Base-by-base conservation (phyloP, 257 asterid species). In the Fraxinus excelsior region DNA sequence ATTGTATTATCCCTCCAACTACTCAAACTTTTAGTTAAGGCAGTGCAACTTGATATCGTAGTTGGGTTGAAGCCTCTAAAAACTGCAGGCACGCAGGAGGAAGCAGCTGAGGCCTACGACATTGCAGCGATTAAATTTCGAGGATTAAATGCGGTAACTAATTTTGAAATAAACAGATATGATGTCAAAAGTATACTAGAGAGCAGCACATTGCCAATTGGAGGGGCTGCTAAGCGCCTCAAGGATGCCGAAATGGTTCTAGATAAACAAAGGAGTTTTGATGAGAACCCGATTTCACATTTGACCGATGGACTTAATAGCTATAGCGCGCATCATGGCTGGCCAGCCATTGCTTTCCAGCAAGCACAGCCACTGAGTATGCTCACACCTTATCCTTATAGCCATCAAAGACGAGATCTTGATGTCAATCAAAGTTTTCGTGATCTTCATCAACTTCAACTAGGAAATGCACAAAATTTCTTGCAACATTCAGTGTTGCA, bases 31-130 rank as follows among this genome's bases (percentile, higher is more conserved):
- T 44, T 44, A 44, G 51, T 44, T 44, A 3, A 44, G 51, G 51
- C 13, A 44, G 51, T 44, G 12, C 51, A 14, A 12, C 58, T 4
- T 14, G 58, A 46, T 46, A 46, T 16, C 58, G 1, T 12, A 44
- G 51, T 13, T 44, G 5, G 18, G 51, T 0, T 44, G 44, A 38
- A 38, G 16, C 51, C 51, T 51, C 23, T 18, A 14, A 16, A 51
- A 51, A 5, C n/a, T 58, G 0, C 21, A 93, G 97, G 94, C 81
- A 93, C 98, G 5, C 97, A 93, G 40, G 98, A 93, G 85, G 98
- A 93, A 89, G 98, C 98, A 6, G 97, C 98, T 0, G 97, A 91
- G 80, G 98, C 98, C 5, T 93, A 93, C 14, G 98, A 93, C 86
- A 93, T 93, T 0, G 98, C 98, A 8, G 98, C 98, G 29, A 93